These are phyloP conservation scores for Rubroshorea leprosula DNA, from an alignment of 345 rosid genomes.

Conservation along the genomic window DNA sequence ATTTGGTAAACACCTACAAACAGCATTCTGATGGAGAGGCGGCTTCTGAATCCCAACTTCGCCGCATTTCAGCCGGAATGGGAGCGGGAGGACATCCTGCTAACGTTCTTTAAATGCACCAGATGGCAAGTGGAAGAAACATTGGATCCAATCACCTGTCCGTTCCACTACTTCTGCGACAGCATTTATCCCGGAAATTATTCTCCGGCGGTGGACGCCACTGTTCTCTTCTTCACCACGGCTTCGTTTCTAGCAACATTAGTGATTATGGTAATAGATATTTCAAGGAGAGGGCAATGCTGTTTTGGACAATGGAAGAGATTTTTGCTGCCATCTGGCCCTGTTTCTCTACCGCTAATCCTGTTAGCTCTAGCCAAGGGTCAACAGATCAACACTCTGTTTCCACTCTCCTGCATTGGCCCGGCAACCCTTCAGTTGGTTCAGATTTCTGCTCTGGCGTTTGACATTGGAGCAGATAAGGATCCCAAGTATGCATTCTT, in stretches of 20 bases:
- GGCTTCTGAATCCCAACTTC: slow-evolving; percentile 13
- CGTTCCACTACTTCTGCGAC: slow-evolving; percentile 80
- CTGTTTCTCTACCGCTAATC: slow-evolving; percentile 53
- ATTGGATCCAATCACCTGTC: slow-evolving; percentile 67
- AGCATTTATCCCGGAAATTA: slow-evolving; percentile 52
- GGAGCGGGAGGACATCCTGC: slow-evolving; percentile 34
- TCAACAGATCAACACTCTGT: slow-evolving; percentile 47
- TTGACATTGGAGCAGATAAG: slow-evolving; percentile 39
- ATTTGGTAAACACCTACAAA: slow-evolving; percentile 7
- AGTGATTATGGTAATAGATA: slow-evolving; percentile 31
- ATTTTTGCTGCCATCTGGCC: slow-evolving; percentile 64
- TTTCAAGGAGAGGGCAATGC: slow-evolving; percentile 27
- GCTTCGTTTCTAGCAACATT: slow-evolving; percentile 43
- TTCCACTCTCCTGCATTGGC: slow-evolving; percentile 54
- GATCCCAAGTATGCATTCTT: slow-evolving; percentile 51
- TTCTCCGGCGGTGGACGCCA: slow-evolving; percentile 39
- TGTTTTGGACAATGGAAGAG: slow-evolving; percentile 32
- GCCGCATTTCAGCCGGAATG: slow-evolving; percentile 28
- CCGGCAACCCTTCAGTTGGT: slow-evolving; percentile 62
- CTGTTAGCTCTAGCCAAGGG: slow-evolving; percentile 67
- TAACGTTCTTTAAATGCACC: slow-evolving; percentile 60
- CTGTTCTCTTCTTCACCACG: slow-evolving; percentile 35
- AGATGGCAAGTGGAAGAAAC: slow-evolving; percentile 86
- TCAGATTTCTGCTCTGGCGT: slow-evolving; percentile 54
- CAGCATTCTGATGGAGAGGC: slow-evolving; percentile 19